These are phyloP conservation scores for Macrolepiota fuliginosa DNA, from an alignment of 768 basidiomycete genomes.

Conservation along the genomic window DNA sequence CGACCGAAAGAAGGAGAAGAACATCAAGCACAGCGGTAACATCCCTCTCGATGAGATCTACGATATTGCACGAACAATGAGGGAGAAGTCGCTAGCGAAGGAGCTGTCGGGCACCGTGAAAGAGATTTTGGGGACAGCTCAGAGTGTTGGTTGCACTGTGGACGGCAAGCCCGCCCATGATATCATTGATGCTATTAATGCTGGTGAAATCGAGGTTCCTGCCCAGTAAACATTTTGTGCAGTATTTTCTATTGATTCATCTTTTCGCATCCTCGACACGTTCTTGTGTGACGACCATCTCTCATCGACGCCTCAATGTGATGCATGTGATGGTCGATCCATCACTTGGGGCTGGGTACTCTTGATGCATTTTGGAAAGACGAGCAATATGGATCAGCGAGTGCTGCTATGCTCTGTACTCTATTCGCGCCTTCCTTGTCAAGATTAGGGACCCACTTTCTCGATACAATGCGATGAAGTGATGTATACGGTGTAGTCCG, in stretches of 20 bases:
- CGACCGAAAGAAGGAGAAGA: constrained; percentile 99
- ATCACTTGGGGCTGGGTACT: not conserved
- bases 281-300: not conserved
- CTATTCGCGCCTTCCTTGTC: too few species aligned
- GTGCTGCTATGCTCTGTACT: too few species aligned
- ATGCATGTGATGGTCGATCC: not conserved
- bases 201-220: constrained; percentile 83
- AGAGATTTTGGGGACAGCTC: constrained; percentile 98
- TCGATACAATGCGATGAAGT: too few species aligned
- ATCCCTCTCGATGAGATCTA: constrained; percentile 90
- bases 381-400: too few species aligned
- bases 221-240: constrained; percentile 61
- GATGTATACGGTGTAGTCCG: too few species aligned
- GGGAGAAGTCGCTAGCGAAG: constrained; percentile 90
- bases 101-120: constrained; percentile 85
- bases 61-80: constrained; percentile 96
- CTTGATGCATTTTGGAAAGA: not conserved
- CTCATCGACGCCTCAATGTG: not conserved
- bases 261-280: constrained; percentile 12
- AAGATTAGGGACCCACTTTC: too few species aligned
- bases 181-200: constrained; percentile 83
- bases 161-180: constrained; percentile 94
- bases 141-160: constrained; percentile 95
- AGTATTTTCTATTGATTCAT: constrained; percentile 20
- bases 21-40: constrained; percentile 98